These are phyloP conservation scores for Schizophyllum amplum DNA, from an alignment of 1,284 basidiomycete genomes.

Conservation along the genomic window DNA sequence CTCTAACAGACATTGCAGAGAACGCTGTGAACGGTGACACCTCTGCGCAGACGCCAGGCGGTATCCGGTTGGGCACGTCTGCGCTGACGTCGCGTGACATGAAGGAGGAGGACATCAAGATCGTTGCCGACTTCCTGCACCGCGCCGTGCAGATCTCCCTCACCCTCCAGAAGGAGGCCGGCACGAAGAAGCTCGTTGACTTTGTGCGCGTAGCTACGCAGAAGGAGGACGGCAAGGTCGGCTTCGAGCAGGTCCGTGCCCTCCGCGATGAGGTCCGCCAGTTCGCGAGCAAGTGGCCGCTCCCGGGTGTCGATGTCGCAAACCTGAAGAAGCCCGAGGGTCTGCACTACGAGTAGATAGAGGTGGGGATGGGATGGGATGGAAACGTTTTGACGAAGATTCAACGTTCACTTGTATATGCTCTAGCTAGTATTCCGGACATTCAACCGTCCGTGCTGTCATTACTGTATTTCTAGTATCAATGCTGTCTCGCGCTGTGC, in stretches of 20 bases:
- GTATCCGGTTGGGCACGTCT: constrained; percentile 93
- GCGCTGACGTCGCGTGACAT: constrained; percentile 95
- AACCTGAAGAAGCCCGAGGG: constrained; percentile 59
- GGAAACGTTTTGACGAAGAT: constrained; percentile 23
- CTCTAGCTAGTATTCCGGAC: background rate
- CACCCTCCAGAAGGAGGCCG: constrained; percentile 88
- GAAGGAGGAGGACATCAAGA: constrained; percentile 80
- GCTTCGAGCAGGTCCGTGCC: constrained; percentile 62
- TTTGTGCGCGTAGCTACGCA: constrained; percentile 81
- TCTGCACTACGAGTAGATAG: constrained; percentile 43
- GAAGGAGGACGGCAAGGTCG: constrained; percentile 64
- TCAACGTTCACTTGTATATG: constrained; percentile 28
- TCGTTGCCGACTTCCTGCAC: constrained; percentile 89
- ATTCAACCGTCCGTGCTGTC: background rate
- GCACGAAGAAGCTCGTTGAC: constrained; percentile 93
- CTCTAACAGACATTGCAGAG: constrained; percentile 39
- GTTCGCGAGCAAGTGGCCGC: constrained; percentile 85
- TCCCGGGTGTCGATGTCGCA: constrained; percentile 82
- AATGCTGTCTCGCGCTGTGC: background rate
- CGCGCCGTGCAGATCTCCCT: constrained; percentile 86
- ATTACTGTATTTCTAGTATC: background rate
- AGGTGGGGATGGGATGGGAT: background rate
- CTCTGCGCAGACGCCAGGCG: constrained; percentile 94
- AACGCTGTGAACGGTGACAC: constrained; percentile 96
- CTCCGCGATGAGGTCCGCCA: constrained; percentile 67